A percentile compares a stretch with the other conserved stretches of the same genome.
Evolutionary conservation across 805 yeast genomes (phyloP).

Genomic region (Alloascoidea africana): DNA sequence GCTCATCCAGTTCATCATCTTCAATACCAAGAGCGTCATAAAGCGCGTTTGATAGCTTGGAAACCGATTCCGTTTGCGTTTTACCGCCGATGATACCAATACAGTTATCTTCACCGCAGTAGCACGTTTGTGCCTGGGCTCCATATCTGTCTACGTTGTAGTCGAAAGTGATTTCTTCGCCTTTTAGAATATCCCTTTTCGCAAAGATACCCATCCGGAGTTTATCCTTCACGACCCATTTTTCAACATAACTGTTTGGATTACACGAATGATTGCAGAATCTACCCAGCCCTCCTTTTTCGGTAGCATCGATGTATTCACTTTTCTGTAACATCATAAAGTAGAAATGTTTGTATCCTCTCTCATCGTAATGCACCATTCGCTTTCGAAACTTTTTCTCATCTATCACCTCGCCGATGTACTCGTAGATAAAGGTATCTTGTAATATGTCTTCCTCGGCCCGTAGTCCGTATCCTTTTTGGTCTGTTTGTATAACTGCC

Average conservation of each 20-base stretch:
- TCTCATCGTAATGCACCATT: constrained; percentile 57
- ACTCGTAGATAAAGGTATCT: constrained; percentile 74
- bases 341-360: constrained; percentile 67
- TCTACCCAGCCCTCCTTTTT: constrained; percentile 75
- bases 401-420: constrained; percentile 87
- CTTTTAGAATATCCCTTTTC: constrained; percentile 48
- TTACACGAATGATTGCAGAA: constrained; percentile 92
- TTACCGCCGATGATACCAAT: constrained; percentile 92
- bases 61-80: constrained; percentile 87
- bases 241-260: constrained; percentile 91
- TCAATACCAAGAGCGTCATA: constrained; percentile 79
- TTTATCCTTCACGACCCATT: constrained; percentile 91
- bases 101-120: constrained; percentile 88
- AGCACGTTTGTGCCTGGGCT: constrained; percentile 85
- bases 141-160: constrained; percentile 96
- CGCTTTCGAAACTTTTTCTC: constrained; percentile 61
- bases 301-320: constrained; percentile 90
- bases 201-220: constrained; percentile 92
- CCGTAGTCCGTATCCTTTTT: constrained; percentile 83
- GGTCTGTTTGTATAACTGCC: constrained; percentile 70
- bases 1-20: constrained; percentile 38
- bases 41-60: constrained; percentile 65
- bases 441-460: constrained; percentile 44
- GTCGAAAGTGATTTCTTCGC: constrained; percentile 87
- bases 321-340: constrained; percentile 92